Percentiles rank a stretch among this genome's conserved stretches.
Conservation (phyloP, 164 flowering plant genomes). For the Houttuynia cordata region DNA sequence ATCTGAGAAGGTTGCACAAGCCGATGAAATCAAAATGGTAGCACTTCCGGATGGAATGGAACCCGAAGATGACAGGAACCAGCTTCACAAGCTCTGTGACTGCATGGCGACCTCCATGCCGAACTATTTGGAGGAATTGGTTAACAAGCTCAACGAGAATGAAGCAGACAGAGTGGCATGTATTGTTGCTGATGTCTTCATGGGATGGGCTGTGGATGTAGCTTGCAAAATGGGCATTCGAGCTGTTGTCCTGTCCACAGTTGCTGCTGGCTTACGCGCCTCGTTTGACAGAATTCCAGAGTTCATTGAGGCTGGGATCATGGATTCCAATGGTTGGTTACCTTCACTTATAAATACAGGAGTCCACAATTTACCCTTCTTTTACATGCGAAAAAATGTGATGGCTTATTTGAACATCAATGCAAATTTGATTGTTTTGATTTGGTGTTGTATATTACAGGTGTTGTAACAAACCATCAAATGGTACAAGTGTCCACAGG, state of each 20-base stretch:
- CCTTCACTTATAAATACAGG: no score
- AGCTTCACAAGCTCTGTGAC: neutral
- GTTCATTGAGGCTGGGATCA: slow-evolving; percentile 3
- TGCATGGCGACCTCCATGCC: neutral
- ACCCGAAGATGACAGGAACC: slow-evolving; percentile 5
- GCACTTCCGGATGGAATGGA: slow-evolving; percentile 12
- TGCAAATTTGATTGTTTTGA: no score
- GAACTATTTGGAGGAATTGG: slow-evolving; percentile 4
- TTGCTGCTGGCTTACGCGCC: neutral
- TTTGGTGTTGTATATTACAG: no score
- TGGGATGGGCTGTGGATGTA: slow-evolving; percentile 5
- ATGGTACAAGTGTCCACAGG: neutral
- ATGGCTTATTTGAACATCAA: neutral
- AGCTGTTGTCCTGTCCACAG: slow-evolving; percentile 7
- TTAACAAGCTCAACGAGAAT: slow-evolving; percentile 3
- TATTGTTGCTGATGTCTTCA: slow-evolving; percentile 7
- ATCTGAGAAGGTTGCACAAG: no score
- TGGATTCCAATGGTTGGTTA: slow-evolving; percentile 7
- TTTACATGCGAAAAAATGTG: no score
- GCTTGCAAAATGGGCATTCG: slow-evolving; percentile 11
- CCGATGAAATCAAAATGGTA: slow-evolving; percentile 2
- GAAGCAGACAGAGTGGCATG: slow-evolving; percentile 3
- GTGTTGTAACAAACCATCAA: neutral
- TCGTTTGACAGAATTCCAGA: neutral
- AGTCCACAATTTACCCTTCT: no score